Base-by-base conservation (phyloP, 257 asterid species). In the Solanum habrochaites region DNA sequence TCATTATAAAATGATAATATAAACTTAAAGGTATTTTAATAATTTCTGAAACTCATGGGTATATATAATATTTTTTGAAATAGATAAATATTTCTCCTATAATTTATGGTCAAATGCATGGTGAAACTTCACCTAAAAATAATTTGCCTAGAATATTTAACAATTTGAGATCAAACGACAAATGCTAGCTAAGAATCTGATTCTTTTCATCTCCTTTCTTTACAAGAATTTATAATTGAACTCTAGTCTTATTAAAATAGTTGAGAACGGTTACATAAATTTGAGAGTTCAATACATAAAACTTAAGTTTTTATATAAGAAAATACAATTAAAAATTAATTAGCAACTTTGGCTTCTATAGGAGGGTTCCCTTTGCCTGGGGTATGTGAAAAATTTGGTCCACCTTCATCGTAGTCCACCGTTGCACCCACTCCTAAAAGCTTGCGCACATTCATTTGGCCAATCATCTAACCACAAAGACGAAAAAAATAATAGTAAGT, bases 351-450 rank as follows among this genome's bases (percentile, higher is more conserved):
- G 77, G 66, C 42, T 32, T 8, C 49, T 42, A 60, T 82, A 14
- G 69, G 73, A 2, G 77, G 70, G 49, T 29, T 88, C 29, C 92
- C 90, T 75, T 86, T 86, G 3, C 89, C 88, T 10, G 90, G 90
- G 13, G 82, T 88, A 27, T 88, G 89, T 39, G 83, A 70, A 27
- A 40, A 15, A 56, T 88, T 86, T 3, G 90, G 74, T 32, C 89
- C 88, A 20, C 88, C 83, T 3, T 90, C 86, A 40, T 85, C 72
- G 83, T 90, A 90, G 87, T 90, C 92, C 74, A 85, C 25, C 27
- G 75, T 86, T 71, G 74, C 81, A n/a, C 74, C 42, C n/a, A 66
- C 43, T 8, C 8, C 78, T 29, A 35, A 47, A 18, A 86, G 86
- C 67, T 89, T 86, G 14, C 86, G 85, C 47, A 49, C 39, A 69